These are phyloP conservation scores for Penicillium canescens DNA, from an alignment of 495 filamentous ascomycete species.

Conservation along the genomic window DNA sequence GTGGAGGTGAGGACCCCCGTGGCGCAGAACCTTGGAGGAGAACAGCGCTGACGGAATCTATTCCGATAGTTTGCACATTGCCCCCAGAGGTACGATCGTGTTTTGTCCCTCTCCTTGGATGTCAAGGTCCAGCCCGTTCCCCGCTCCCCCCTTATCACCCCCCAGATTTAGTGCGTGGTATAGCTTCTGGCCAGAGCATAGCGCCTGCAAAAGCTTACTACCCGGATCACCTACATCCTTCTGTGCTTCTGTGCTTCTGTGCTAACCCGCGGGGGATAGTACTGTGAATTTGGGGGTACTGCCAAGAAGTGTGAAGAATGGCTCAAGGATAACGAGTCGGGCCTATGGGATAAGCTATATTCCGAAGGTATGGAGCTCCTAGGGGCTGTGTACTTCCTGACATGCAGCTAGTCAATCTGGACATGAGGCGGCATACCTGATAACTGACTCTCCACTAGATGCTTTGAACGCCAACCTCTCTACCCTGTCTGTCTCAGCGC, in stretches of 20 bases:
- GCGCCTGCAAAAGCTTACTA: not conserved
- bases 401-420: not conserved
- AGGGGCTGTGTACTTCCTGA: too few species aligned
- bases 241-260: not conserved
- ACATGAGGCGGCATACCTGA: not conserved
- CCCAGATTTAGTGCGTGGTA: not conserved
- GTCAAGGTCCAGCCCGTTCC: constrained; percentile 1
- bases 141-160: constrained; percentile 3
- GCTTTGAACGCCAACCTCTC: constrained; percentile 79
- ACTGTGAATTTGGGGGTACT: constrained; percentile 98
- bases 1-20: constrained; percentile 62
- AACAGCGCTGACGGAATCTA: constrained; percentile 15
- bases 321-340: constrained; percentile 73
- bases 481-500: constrained; percentile 81
- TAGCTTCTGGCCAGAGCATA: constrained; percentile 1
- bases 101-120: not conserved
- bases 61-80: constrained; percentile 75
- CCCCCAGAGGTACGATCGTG: constrained; percentile 80
- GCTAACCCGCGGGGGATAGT: constrained; percentile 53
- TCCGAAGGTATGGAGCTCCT: constrained; percentile 63
- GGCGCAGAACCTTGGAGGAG: constrained; percentile 9
- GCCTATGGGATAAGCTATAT: constrained; percentile 76
- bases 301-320: constrained; percentile 97
- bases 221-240: not conserved
- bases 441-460: constrained; percentile 50